Conservation (phyloP, 768 basidiomycete genomes). For the Collybia sordida region DNA sequence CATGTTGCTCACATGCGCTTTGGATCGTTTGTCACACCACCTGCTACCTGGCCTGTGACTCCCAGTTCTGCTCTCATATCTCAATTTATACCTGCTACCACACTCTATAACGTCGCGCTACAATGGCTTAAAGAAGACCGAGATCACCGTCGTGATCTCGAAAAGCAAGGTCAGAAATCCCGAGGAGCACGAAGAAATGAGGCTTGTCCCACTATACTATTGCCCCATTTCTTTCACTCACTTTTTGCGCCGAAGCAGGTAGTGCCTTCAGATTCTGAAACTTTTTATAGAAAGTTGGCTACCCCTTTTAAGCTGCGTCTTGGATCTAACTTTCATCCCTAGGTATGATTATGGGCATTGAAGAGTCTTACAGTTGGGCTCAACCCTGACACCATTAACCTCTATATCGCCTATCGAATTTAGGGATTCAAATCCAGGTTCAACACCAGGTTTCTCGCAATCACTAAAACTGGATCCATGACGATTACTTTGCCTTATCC, state of each 20-base stretch:
- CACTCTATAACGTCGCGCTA: slow-evolving; percentile 74
- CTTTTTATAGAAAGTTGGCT: slow-evolving; percentile 80
- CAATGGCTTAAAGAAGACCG: slow-evolving; percentile 89
- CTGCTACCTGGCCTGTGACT: slow-evolving; percentile 69
- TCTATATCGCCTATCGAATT: not conserved
- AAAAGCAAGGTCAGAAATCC: slow-evolving; percentile 55
- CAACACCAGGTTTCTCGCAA: slow-evolving; percentile 4
- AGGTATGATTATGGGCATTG: slow-evolving; percentile 48
- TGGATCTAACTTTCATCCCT: not conserved
- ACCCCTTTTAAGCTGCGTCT: not conserved
- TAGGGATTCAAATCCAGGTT: not conserved
- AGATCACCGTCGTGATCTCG: slow-evolving; percentile 56
- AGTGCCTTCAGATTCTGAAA: slow-evolving; percentile 74
- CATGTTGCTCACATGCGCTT: slow-evolving; percentile 91
- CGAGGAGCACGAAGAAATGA: slow-evolving; percentile 60
- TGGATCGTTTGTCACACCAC: slow-evolving; percentile 67
- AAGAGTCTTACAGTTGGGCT: slow-evolving; percentile 5
- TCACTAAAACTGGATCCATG: too few species aligned
- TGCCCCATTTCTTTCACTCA: not conserved
- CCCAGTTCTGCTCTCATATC: slow-evolving; percentile 16
- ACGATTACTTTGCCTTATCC: too few species aligned
- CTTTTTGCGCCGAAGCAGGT: slow-evolving; percentile 31
- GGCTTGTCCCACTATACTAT: slow-evolving; percentile 33
- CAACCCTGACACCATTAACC: slow-evolving; percentile 9
- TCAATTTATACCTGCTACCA: slow-evolving; percentile 22